phyloP scores from a whole-genome alignment of 1,284 basidiomycete species.

The Fistulinella cinereoalba region DNA sequence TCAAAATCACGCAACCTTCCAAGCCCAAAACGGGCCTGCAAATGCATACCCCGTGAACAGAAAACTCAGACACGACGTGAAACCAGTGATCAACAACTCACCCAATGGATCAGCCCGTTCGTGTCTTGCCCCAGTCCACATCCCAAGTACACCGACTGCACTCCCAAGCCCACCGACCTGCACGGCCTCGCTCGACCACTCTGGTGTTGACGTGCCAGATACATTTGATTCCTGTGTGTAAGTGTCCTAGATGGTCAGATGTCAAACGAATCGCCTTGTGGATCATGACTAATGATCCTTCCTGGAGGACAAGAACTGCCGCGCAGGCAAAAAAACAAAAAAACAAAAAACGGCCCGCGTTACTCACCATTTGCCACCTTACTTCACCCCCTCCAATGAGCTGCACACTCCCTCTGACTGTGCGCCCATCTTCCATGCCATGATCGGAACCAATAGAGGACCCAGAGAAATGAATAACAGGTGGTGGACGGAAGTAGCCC shows the following conservation, averaged over 20 bases:
- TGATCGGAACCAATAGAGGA: slow-evolving; percentile 41
- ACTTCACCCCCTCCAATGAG: slow-evolving; percentile 51
- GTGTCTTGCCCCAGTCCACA: slow-evolving; percentile 59
- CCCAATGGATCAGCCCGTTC: slow-evolving; percentile 46
- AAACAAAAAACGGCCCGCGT: not conserved
- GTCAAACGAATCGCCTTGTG: no score
- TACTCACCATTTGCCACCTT: slow-evolving; percentile 52
- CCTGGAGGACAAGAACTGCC: no score
- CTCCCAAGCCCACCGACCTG: slow-evolving; percentile 55
- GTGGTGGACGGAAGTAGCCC: slow-evolving; percentile 36
- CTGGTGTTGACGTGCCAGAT: slow-evolving; percentile 25
- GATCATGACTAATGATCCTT: no score
- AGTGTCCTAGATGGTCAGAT: slow-evolving; percentile 22
- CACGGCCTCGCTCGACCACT: slow-evolving; percentile 55
- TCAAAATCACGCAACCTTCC: not conserved
- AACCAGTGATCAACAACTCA: slow-evolving; percentile 23
- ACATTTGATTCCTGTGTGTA: slow-evolving; percentile 21
- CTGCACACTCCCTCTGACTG: slow-evolving; percentile 44
- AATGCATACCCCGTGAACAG: not conserved
- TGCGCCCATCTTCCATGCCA: slow-evolving; percentile 30
- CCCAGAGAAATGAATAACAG: slow-evolving; percentile 51
- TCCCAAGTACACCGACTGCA: slow-evolving; percentile 50
- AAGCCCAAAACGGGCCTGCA: not conserved
- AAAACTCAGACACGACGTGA: not conserved
- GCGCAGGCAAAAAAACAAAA: no score